A percentile compares a stretch with the other conserved stretches of the same genome.
These are phyloP conservation scores for Ascodesmis nigricans DNA, from an alignment of 495 filamentous ascomycete species.

Conservation along the genomic window DNA sequence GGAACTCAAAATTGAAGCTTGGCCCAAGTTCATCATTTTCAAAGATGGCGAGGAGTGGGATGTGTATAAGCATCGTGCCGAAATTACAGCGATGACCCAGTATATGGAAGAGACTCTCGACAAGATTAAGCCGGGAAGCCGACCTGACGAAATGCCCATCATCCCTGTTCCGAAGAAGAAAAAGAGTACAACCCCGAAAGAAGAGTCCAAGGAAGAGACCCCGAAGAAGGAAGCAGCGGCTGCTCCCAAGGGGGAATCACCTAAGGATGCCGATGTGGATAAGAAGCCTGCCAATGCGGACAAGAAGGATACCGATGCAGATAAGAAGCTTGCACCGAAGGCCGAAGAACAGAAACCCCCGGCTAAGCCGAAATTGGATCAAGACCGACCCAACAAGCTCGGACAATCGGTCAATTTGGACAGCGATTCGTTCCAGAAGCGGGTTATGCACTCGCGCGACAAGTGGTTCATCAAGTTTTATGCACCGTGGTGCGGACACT, in stretches of 20 bases:
- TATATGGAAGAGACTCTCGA: slow-evolving; percentile 64
- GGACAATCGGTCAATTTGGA: slow-evolving; percentile 55
- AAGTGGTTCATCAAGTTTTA: slow-evolving; percentile 99
- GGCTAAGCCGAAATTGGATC: slow-evolving; percentile 26
- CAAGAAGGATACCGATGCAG: slow-evolving; percentile 5
- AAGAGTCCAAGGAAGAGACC: too few species aligned
- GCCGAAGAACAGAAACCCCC: slow-evolving; percentile 20
- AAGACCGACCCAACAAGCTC: slow-evolving; percentile 41
- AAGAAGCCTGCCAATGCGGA: slow-evolving; percentile 5
- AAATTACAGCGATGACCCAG: slow-evolving; percentile 34
- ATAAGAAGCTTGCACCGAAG: slow-evolving; percentile 7
- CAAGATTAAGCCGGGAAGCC: slow-evolving; percentile 49
- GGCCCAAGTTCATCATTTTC: slow-evolving; percentile 57
- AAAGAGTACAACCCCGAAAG: slow-evolving; percentile 11
- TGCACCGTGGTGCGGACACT: slow-evolving; percentile 90
- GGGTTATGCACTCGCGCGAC: slow-evolving; percentile 68
- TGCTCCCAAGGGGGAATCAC: slow-evolving; percentile 2
- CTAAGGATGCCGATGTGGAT: slow-evolving; percentile 2
- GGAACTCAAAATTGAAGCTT: slow-evolving; percentile 33
- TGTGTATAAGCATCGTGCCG: too few species aligned
- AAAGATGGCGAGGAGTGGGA: slow-evolving; percentile 54
- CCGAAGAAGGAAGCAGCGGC: not conserved
- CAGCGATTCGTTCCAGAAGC: slow-evolving; percentile 64
- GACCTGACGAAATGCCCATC: slow-evolving; percentile 27
- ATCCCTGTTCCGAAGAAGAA: slow-evolving; percentile 6